Evolutionary conservation across 2,329 filamentous ascomycete species (phyloP).

Genomic region (Aspergillus fijiensis): DNA sequence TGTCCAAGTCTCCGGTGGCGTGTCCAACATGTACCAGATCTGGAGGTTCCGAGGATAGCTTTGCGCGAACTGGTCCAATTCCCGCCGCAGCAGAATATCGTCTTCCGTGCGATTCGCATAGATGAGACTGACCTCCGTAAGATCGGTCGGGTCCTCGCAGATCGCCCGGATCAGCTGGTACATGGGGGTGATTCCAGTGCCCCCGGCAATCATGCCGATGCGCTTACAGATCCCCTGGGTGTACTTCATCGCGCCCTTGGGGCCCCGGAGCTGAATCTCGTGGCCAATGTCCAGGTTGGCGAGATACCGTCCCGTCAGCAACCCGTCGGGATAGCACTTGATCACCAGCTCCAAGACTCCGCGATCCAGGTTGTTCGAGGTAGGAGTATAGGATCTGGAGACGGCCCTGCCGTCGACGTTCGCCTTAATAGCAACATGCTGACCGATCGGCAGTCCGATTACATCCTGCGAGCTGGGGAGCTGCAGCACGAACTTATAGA

Average conservation of each 20-base stretch:
- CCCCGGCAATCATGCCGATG: constrained; percentile 43
- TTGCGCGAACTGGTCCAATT: constrained; percentile 56
- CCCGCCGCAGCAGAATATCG: constrained; percentile 58
- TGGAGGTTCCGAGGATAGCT: constrained; percentile 56
- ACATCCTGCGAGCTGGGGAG: constrained; percentile 48
- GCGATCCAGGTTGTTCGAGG: constrained; percentile 34
- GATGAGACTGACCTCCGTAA: constrained; percentile 57
- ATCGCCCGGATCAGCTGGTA: constrained; percentile 64
- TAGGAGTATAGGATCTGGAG: constrained; percentile 55
- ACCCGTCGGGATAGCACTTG: constrained; percentile 37
- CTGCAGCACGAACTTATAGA: constrained; percentile 49
- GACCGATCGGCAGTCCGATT: constrained; percentile 57
- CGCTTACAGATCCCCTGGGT: constrained; percentile 26
- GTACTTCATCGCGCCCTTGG: constrained; percentile 40
- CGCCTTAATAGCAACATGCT: constrained; percentile 56
- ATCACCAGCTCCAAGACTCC: constrained; percentile 38
- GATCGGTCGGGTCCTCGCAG: constrained; percentile 59
- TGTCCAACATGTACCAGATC: constrained; percentile 57
- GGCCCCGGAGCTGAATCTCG: constrained; percentile 36
- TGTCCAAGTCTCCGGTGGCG: constrained; percentile 49
- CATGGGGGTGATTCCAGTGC: constrained; percentile 53
- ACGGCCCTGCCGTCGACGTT: constrained; percentile 49
- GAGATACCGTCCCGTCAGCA: constrained; percentile 33
- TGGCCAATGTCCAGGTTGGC: constrained; percentile 31
- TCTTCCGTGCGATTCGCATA: constrained; percentile 60